Evolutionary conservation across 1,284 basidiomycete genomes (phyloP).

Genomic region (Marasmius fiardii): DNA sequence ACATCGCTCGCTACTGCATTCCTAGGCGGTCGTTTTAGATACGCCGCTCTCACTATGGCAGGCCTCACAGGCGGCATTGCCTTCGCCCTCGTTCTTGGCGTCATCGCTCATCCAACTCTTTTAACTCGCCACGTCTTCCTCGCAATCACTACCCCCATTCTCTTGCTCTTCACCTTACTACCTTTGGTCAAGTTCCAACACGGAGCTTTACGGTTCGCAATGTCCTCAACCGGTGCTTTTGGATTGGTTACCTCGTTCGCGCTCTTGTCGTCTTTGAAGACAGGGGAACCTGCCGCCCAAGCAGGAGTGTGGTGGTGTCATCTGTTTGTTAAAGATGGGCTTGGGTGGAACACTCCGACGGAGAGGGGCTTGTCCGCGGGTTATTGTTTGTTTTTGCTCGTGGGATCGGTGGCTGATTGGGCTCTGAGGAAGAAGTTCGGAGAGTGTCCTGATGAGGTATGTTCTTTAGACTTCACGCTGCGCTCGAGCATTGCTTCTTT

Average conservation of each 20-base stretch:
- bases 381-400: constrained; percentile 48
- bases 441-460: constrained; percentile 65
- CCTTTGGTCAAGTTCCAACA: constrained; percentile 44
- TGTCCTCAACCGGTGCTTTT: constrained; percentile 54
- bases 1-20: constrained; percentile 42
- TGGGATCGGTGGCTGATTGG: constrained; percentile 52
- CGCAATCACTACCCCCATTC: constrained; percentile 38
- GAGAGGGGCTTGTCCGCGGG: constrained; percentile 59
- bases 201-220: constrained; percentile 43
- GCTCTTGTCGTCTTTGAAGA: constrained; percentile 43
- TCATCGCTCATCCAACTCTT: constrained; percentile 61
- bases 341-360: constrained; percentile 46
- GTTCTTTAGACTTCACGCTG: constrained; percentile 16
- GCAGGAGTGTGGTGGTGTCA: constrained; percentile 44
- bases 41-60: constrained; percentile 39
- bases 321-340: constrained; percentile 45
- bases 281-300: constrained; percentile 48
- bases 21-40: constrained; percentile 48
- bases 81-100: constrained; percentile 49
- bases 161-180: constrained; percentile 40
- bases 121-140: constrained; percentile 49
- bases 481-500: background rate
- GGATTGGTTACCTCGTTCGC: constrained; percentile 52
- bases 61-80: constrained; percentile 52
- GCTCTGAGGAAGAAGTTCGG: constrained; percentile 51